Evolutionary conservation across 2,329 filamentous ascomycete species (phyloP).

Genomic region (Pseudogymnoascus sp.): DNA sequence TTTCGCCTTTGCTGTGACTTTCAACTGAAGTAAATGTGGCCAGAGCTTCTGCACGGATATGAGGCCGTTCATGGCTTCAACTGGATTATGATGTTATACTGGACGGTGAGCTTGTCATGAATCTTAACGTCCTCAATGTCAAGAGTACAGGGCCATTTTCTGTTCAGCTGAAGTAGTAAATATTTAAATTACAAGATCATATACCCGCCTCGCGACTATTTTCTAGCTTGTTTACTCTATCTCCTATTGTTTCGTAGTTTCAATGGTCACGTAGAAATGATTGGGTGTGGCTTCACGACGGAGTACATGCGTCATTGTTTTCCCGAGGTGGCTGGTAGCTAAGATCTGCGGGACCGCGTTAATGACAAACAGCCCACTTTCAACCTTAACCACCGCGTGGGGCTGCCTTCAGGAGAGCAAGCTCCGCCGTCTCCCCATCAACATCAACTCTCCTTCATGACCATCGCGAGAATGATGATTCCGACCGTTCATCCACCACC

Average conservation of each 20-base stretch:
- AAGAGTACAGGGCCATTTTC: neutral
- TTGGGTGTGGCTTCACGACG: neutral
- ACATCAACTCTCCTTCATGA: neutral
- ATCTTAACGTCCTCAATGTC: neutral
- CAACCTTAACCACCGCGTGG: conserved; percentile 2
- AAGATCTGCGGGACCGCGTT: neutral
- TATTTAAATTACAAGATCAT: neutral
- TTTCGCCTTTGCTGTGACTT: neutral
- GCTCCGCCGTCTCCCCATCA: neutral
- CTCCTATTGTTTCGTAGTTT: neutral
- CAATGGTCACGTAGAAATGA: neutral
- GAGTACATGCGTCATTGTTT: neutral
- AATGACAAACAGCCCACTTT: conserved; percentile 7
- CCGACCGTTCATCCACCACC: neutral
- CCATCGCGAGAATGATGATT: neutral
- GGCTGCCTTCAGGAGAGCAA: conserved; percentile 5
- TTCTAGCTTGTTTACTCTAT: neutral
- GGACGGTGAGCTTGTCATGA: neutral
- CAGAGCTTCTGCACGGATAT: neutral
- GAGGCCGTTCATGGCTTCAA: neutral
- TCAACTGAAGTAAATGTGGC: neutral
- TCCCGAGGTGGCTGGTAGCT: neutral
- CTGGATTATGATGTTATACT: neutral
- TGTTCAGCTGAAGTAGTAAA: neutral
- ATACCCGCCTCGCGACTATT: neutral